These are phyloP conservation scores for Strobilomyces echinocephalus DNA, from an alignment of 768 basidiomycete genomes.

Conservation along the genomic window DNA sequence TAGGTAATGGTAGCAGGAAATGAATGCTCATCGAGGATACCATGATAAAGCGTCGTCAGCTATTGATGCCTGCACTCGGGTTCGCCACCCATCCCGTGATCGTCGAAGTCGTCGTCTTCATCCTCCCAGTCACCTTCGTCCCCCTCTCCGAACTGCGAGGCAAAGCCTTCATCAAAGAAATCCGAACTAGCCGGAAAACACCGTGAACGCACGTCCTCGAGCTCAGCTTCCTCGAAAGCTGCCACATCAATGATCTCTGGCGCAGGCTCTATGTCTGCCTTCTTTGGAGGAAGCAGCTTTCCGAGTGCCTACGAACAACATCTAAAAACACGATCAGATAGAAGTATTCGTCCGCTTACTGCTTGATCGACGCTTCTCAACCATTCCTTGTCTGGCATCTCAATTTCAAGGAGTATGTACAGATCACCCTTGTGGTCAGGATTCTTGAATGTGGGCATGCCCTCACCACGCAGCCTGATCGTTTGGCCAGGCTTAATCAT, in stretches of 20 bases:
- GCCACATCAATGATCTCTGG: conserved; percentile 69
- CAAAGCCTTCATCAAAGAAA: conserved; percentile 75
- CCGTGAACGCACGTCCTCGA: conserved; percentile 79
- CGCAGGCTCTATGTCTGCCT: conserved; percentile 63
- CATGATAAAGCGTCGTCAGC: conserved; percentile 11
- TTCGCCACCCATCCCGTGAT: conserved; percentile 35
- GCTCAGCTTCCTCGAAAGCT: conserved; percentile 69
- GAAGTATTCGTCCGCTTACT: conserved; percentile 35
- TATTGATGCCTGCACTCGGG: conserved; percentile 64
- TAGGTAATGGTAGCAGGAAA: conserved; percentile 10
- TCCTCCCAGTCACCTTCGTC: conserved; percentile 70
- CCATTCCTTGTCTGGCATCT: conserved; percentile 86
- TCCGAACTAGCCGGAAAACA: conserved; percentile 67
- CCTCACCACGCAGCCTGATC: conserved; percentile 76
- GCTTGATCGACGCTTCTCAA: conserved; percentile 55
- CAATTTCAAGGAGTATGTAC: conserved; percentile 76
- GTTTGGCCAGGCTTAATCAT: conserved; percentile 71
- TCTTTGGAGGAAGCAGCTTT: conserved; percentile 70
- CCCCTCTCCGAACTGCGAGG: conserved; percentile 65
- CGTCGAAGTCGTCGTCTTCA: conserved; percentile 56
- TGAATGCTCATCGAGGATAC: conserved; percentile 11
- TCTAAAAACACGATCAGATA: conserved; percentile 1
- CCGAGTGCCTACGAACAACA: conserved; percentile 50
- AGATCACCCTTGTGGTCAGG: conserved; percentile 73
- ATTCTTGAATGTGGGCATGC: conserved; percentile 78